Conservation (phyloP, 2,329 filamentous ascomycete genomes). For the Penicillium rolfsii region DNA sequence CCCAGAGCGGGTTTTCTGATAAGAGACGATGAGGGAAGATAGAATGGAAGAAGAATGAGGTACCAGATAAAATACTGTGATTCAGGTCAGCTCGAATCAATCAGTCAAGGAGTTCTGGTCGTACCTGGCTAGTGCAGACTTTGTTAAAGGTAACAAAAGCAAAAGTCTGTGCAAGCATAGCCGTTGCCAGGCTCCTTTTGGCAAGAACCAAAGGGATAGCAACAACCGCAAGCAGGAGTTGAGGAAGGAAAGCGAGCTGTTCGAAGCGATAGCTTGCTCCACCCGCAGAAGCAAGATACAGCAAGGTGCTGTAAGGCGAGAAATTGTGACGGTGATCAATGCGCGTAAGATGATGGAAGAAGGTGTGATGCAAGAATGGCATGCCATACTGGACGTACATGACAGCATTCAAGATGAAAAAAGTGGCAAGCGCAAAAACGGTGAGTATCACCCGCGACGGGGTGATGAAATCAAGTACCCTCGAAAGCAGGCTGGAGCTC, state of each 20-base stretch:
- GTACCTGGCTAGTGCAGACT: constrained; percentile 94
- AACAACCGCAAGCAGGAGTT: constrained; percentile 77
- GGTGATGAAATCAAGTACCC: constrained; percentile 43
- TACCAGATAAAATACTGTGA: constrained; percentile 96
- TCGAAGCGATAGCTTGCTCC: constrained; percentile 59
- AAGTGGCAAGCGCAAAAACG: constrained; percentile 70
- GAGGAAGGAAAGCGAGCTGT: constrained; percentile 84
- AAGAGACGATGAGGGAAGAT: constrained; percentile 79
- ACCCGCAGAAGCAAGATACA: constrained; percentile 80
- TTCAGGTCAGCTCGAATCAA: background rate
- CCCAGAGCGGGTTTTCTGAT: constrained; percentile 65
- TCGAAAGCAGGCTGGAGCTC: constrained; percentile 17
- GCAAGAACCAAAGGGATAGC: constrained; percentile 75
- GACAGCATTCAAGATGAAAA: constrained; percentile 69
- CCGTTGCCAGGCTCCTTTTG: constrained; percentile 77
- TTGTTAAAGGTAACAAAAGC: constrained; percentile 98
- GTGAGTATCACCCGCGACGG: constrained; percentile 43
- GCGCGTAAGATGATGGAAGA: constrained; percentile 86
- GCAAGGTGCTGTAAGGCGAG: constrained; percentile 88
- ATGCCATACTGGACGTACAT: constrained; percentile 82
- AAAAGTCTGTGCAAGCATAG: constrained; percentile 94
- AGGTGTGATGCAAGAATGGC: constrained; percentile 87
- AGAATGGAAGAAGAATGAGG: constrained; percentile 87
- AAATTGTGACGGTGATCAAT: constrained; percentile 99
- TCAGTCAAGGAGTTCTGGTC: background rate